These are phyloP conservation scores for Thymus mandschuricus DNA, from an alignment of 257 asterid genomes.

Conservation along the genomic window DNA sequence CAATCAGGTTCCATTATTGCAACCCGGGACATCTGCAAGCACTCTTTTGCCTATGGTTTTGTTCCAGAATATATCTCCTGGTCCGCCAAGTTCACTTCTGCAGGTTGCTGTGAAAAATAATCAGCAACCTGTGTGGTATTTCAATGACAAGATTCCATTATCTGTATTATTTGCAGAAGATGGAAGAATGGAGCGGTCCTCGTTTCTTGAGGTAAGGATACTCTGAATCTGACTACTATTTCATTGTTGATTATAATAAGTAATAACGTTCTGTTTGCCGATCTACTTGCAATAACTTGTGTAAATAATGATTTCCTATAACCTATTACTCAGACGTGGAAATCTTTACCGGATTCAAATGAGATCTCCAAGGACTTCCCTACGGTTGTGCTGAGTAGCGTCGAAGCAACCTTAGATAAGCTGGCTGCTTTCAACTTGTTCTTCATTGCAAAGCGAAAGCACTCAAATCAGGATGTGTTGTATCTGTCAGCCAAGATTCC, in stretches of 20 bases:
- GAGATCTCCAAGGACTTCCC: constrained; percentile 88
- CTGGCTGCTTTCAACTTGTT: constrained; percentile 78
- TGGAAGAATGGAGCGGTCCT: constrained; percentile 91
- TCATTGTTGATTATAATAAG: background rate
- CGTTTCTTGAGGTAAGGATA: constrained; percentile 79
- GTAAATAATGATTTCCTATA: constrained; percentile 24
- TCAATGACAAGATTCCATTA: constrained; percentile 70
- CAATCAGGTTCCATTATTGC: constrained; percentile 76
- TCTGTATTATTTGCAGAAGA: constrained; percentile 73
- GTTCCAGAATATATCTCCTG: constrained; percentile 83
- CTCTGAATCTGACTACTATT: constrained; percentile 1
- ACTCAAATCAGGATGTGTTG: constrained; percentile 84
- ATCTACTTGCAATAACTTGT: constrained; percentile 2
- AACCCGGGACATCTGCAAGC: constrained; percentile 86
- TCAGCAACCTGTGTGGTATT: constrained; percentile 99
- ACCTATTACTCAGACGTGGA: constrained; percentile 76
- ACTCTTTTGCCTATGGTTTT: constrained; percentile 88
- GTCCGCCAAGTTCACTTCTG: constrained; percentile 78
- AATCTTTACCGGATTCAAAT: constrained; percentile 91
- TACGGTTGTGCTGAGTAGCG: constrained; percentile 61
- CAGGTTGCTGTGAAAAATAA: constrained; percentile 97
- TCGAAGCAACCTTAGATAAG: constrained; percentile 70
- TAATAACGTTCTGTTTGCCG: background rate
- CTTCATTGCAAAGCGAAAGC: constrained; percentile 93
- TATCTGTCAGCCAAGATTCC: constrained; percentile 95